These are phyloP conservation scores for Candida sanyaensis DNA, from an alignment of 1,139 yeast genomes.

Conservation along the genomic window DNA sequence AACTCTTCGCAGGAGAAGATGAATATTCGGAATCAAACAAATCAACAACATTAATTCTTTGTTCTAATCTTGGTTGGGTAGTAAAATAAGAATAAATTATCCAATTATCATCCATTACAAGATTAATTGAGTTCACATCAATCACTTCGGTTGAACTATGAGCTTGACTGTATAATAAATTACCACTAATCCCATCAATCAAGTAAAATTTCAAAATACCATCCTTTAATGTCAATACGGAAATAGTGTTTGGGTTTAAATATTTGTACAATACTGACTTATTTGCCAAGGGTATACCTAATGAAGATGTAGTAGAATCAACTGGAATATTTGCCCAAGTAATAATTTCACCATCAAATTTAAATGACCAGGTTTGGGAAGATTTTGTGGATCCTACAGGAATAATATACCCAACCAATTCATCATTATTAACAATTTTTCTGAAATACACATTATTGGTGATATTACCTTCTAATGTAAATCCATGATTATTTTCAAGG, in stretches of 20 bases:
- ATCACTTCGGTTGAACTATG: slow-evolving; percentile 45
- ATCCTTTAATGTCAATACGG: slow-evolving; percentile 51
- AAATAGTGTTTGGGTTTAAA: slow-evolving; percentile 67
- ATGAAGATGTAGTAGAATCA: slow-evolving; percentile 54
- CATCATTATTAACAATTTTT: slow-evolving; percentile 10
- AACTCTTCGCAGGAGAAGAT: slow-evolving; percentile 24
- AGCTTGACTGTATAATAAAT: slow-evolving; percentile 49
- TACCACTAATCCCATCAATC: slow-evolving; percentile 72
- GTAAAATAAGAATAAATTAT: slow-evolving; percentile 68
- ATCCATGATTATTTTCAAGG: slow-evolving; percentile 10
- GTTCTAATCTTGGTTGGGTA: slow-evolving; percentile 50
- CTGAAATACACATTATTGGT: slow-evolving; percentile 17
- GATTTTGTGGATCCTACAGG: slow-evolving; percentile 13
- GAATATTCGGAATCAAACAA: slow-evolving; percentile 64
- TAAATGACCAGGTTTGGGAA: slow-evolving; percentile 32
- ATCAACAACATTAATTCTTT: slow-evolving; percentile 72
- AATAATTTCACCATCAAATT: slow-evolving; percentile 21
- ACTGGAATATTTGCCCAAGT: slow-evolving; percentile 28
- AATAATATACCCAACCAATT: slow-evolving; percentile 26
- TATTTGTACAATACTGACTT: slow-evolving; percentile 83
- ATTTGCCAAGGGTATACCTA: slow-evolving; percentile 71
- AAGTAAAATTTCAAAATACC: slow-evolving; percentile 46
- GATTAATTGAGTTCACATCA: slow-evolving; percentile 40
- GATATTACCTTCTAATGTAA: background rate
- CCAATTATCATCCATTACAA: slow-evolving; percentile 84